These are phyloP conservation scores for Dittrichia graveolens DNA, from an alignment of 129 eudicot genomes.

Conservation along the genomic window DNA sequence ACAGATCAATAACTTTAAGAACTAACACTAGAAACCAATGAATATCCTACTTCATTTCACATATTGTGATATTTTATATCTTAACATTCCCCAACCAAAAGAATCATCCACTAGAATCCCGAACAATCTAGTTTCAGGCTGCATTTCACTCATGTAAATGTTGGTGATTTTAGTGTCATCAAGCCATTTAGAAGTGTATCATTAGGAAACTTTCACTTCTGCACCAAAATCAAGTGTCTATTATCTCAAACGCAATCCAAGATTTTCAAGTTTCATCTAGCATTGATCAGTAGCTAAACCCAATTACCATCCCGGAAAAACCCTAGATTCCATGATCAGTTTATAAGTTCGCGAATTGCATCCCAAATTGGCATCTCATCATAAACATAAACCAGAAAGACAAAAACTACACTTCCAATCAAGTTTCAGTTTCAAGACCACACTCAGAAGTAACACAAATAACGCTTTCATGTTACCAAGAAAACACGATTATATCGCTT, in stretches of 20 bases:
- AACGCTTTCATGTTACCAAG: constrained; percentile 5
- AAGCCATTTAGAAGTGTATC: too few relatives aligned
- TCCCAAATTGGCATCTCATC: constrained; percentile 10
- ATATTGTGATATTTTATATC: not conserved
- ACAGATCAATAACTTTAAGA: not conserved
- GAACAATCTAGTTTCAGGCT: not conserved
- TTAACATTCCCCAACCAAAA: not conserved
- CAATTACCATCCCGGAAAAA: not conserved
- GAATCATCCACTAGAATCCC: not conserved
- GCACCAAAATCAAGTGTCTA: not conserved
- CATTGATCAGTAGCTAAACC: constrained; percentile 21
- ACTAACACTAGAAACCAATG: not conserved
- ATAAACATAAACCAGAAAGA: constrained; percentile 18
- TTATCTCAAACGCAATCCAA: not conserved
- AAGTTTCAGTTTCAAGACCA: not conserved
- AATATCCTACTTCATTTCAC: not conserved
- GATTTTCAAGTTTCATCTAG: not conserved
- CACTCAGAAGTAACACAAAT: too few relatives aligned
- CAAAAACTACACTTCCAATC: not conserved
- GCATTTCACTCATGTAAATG: constrained; percentile 3
- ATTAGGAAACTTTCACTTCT: not conserved
- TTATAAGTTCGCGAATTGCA: not conserved
- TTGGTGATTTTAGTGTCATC: too few relatives aligned
- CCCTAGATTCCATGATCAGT: constrained; percentile 22
- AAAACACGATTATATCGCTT: constrained; percentile 5